Base-by-base conservation (phyloP, 2,329 filamentous ascomycete species). In the Penicillium italicum region DNA sequence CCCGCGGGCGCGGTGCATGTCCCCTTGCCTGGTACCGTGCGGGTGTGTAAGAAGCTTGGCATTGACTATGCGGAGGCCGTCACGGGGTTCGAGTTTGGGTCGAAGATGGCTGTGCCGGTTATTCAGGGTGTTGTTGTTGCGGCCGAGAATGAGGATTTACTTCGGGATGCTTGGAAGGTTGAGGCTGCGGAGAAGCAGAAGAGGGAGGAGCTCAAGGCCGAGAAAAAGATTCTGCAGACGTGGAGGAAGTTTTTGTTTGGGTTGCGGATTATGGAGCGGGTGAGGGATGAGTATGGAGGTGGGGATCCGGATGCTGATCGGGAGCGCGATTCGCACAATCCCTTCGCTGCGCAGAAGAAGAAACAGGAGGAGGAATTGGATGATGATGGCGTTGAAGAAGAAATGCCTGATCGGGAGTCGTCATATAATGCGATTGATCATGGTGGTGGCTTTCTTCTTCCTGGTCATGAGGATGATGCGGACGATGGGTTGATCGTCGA, bases 51-150 rank as follows among this genome's bases (percentile, higher is more conserved):
- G 69, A 86, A 89, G 58, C 79, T 99, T 0, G 85, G 85, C 4
- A 88, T 97, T 36, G 91, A 97, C 68, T 95, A 87, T 65, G 94
- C 94, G 0, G 94, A 97, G 73, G 94, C 94, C 1, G 94, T 96
- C 2, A 92, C 92, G 0, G 94, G 91, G 1, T 99, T 99, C 70
- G 94, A 99, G 69, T 99, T 97, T 70, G 93, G 93, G 0, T 88
- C 94, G 65, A 88, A 94, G 57, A 92, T 94, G 81, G 94, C 94
- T 5, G 91, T 97, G 0, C 94, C 94, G 0, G 85, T 97, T 0
- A 88, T 97, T 28, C 88, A 90, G 51, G 94, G 93, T 0, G 91
- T 97, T 0, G 91, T 99, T 0, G 83, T 97, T 1, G 90, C 93
- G 0, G 83, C 85, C 59, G 92, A 96, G 72, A 82, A 96, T 62